A percentile compares a stretch with the other conserved stretches of the same genome.
phyloP scores from a whole-genome alignment of 495 filamentous ascomycete species.

The Xylaria flabelliformis region DNA sequence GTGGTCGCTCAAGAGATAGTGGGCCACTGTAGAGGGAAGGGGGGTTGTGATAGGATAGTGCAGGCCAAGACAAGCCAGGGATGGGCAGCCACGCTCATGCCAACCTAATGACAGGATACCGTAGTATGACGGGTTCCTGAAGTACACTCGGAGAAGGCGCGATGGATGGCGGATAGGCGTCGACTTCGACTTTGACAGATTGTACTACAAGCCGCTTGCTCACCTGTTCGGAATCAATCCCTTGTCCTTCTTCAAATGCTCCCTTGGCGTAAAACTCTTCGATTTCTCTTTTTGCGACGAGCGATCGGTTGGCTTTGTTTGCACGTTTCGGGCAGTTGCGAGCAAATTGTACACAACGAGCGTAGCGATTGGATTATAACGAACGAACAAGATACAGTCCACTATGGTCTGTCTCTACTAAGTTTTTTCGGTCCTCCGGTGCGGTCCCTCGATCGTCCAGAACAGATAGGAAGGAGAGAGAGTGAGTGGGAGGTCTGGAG shows the following conservation, averaged over 20 bases:
- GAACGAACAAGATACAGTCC: slow-evolving; percentile 36
- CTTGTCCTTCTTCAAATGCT: not conserved
- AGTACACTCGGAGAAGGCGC: not conserved
- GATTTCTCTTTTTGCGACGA: not conserved
- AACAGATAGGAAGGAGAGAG: slow-evolving; percentile 32
- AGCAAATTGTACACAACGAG: slow-evolving; percentile 6
- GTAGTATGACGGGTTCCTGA: slow-evolving; percentile 1
- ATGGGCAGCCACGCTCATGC: slow-evolving; percentile 14
- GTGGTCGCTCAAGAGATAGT: not conserved
- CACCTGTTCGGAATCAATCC: slow-evolving; percentile 11
- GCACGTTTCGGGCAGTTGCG: slow-evolving; percentile 16
- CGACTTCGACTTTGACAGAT: not conserved
- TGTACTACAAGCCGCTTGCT: slow-evolving; percentile 10
- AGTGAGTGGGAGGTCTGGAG: slow-evolving; percentile 32
- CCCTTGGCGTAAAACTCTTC: slow-evolving; percentile 6
- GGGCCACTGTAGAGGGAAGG: not conserved
- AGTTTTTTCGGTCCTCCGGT: slow-evolving; percentile 2
- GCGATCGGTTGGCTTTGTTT: slow-evolving; percentile 16
- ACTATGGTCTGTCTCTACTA: slow-evolving; percentile 26
- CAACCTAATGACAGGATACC: not conserved
- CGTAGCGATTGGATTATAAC: slow-evolving; percentile 36
- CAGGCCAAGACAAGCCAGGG: not conserved
- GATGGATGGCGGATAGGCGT: not conserved
- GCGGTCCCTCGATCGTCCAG: slow-evolving; percentile 9
- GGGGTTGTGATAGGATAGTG: not conserved